phyloP scores from a whole-genome alignment of 2,329 filamentous ascomycete genomes.

The Aspergillus tubingensis region DNA sequence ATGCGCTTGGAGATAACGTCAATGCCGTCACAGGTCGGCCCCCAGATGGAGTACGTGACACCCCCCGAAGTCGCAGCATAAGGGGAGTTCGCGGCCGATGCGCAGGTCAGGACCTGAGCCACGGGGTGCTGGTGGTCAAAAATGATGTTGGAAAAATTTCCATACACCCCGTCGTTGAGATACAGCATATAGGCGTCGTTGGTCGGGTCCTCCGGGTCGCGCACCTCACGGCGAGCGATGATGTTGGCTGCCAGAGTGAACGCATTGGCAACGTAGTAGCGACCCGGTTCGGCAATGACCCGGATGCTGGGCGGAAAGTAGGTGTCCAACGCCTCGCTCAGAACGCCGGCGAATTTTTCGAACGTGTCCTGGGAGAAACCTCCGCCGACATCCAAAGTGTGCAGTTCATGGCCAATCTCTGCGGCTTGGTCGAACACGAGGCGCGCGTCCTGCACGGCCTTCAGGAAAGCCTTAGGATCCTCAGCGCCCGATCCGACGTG shows the following conservation, averaged over 20 bases:
- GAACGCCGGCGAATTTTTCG: conserved; percentile 80
- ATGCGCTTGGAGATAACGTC: conserved; percentile 87
- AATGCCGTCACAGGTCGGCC: conserved; percentile 95
- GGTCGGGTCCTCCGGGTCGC: conserved; percentile 59
- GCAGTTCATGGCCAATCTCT: conserved; percentile 74
- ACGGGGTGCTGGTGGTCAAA: conserved; percentile 95
- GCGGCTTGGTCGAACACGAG: conserved; percentile 83
- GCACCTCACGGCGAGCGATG: conserved; percentile 88
- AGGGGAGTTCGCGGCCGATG: conserved; percentile 59
- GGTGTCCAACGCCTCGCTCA: conserved; percentile 77
- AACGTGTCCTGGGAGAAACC: conserved; percentile 92
- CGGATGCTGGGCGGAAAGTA: conserved; percentile 83
- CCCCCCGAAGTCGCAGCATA: conserved; percentile 45
- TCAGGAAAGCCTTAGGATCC: conserved; percentile 86
- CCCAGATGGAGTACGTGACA: conserved; percentile 94
- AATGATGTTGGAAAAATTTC: conserved; percentile 99
- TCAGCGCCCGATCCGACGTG: conserved; percentile 96
- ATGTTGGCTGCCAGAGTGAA: conserved; percentile 96
- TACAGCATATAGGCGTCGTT: conserved; percentile 85
- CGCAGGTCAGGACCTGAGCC: conserved; percentile 75
- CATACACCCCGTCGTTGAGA: conserved; percentile 95
- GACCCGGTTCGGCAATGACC: conserved; percentile 93
- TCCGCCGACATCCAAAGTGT: conserved; percentile 89
- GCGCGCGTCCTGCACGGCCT: conserved; percentile 87
- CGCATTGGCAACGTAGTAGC: conserved; percentile 90